These are phyloP conservation scores for Elongisporangium undulatum DNA, from an alignment of 352 stramenopile genomes.

Conservation along the genomic window DNA sequence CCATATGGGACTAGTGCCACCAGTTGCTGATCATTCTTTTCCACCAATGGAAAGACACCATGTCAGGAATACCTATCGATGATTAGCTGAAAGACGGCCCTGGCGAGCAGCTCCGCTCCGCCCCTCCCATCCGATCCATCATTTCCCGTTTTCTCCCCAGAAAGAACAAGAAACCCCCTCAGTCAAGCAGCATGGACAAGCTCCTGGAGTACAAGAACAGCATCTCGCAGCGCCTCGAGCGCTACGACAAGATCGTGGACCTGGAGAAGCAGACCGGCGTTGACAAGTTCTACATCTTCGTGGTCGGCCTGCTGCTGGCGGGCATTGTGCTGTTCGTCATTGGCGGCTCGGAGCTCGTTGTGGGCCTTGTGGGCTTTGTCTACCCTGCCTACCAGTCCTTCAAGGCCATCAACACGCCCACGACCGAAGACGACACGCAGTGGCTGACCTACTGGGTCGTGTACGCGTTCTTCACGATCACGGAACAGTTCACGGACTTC, in stretches of 20 bases:
- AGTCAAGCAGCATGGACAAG: constrained; percentile 59
- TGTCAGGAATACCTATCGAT: constrained; percentile 1
- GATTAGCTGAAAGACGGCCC: constrained; percentile 20
- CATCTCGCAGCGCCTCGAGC: constrained; percentile 73
- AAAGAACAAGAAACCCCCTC: constrained; percentile 25
- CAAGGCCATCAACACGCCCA: constrained; percentile 80
- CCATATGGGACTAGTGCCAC: neutral
- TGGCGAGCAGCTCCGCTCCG: neutral
- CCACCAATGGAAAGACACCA: constrained; percentile 19
- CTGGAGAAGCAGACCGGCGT: constrained; percentile 82
- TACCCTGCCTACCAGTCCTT: constrained; percentile 89
- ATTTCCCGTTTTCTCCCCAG: constrained; percentile 34
- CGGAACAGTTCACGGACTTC: constrained; percentile 85
- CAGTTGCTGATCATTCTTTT: constrained; percentile 15
- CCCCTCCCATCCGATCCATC: constrained; percentile 7
- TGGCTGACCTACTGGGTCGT: constrained; percentile 93
- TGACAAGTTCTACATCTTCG: constrained; percentile 88
- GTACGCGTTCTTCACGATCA: constrained; percentile 96
- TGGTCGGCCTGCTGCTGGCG: constrained; percentile 30
- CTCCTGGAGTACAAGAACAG: constrained; percentile 80
- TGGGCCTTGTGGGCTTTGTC: constrained; percentile 82
- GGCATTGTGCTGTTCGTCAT: constrained; percentile 76
- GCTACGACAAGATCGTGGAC: constrained; percentile 81
- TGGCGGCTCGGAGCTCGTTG: constrained; percentile 70
- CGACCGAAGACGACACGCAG: constrained; percentile 77